Conservation (phyloP, 257 asterid species). For the Solanum etuberosum region DNA sequence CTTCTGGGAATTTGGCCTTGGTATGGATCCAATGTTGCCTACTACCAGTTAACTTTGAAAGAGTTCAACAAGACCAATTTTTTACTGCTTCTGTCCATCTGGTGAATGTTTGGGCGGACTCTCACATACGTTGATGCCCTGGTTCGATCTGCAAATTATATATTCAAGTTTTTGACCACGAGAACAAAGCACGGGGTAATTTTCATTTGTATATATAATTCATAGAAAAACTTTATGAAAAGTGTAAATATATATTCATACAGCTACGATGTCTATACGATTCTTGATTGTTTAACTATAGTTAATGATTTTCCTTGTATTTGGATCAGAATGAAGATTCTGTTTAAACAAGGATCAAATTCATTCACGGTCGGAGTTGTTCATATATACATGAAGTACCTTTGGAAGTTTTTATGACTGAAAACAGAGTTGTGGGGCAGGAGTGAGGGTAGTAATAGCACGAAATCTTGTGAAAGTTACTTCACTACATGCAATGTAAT, state of each 20-base stretch:
- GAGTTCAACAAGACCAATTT: background rate
- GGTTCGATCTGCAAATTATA: background rate
- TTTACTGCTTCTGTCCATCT: background rate
- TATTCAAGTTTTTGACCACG: background rate
- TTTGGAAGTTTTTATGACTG: background rate
- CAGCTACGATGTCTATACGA: background rate
- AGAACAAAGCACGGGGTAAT: background rate
- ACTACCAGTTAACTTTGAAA: conserved; percentile 26
- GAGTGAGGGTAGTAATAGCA: background rate
- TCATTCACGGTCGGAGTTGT: background rate
- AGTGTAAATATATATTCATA: background rate
- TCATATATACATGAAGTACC: background rate
- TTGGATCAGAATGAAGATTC: background rate
- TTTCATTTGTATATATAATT: conserved; percentile 1
- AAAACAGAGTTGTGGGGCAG: background rate
- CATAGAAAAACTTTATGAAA: background rate
- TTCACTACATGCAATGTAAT: too few relatives aligned
- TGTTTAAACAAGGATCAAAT: background rate
- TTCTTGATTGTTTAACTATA: background rate
- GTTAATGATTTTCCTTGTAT: background rate
- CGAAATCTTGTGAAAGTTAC: too few relatives aligned
- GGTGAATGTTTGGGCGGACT: background rate
- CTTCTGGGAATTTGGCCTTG: conserved; percentile 71
- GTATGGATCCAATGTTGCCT: conserved; percentile 87
- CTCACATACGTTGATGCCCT: background rate